Percentiles rank a stretch among this genome's conserved stretches.
Conservation (phyloP, 176 grass and related monocot species). For the Secale cereale region DNA sequence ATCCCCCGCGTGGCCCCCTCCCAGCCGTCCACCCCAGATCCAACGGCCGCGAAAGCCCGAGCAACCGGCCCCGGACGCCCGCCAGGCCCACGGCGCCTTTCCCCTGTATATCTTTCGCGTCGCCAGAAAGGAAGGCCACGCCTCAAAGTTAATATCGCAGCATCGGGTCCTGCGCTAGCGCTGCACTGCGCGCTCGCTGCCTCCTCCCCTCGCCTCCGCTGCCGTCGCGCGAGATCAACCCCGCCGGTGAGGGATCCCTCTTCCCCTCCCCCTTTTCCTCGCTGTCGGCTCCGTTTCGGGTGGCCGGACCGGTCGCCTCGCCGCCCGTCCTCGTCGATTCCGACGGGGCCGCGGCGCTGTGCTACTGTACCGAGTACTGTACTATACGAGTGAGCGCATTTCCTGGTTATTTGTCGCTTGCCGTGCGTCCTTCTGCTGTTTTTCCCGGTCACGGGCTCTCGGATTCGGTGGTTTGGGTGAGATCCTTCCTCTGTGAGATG, state of each 20-base stretch:
- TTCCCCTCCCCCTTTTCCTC: background rate
- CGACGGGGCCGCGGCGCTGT: background rate
- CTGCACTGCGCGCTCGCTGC: background rate
- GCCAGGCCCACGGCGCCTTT: background rate
- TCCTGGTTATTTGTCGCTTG: background rate
- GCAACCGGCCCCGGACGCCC: background rate
- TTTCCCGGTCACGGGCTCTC: background rate
- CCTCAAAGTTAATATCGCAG: conserved; percentile 14
- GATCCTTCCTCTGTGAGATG: background rate
- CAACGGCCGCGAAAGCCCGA: background rate
- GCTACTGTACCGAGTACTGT: background rate
- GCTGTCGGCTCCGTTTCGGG: background rate
- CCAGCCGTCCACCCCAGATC: background rate
- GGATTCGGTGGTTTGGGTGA: background rate
- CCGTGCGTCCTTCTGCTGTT: background rate
- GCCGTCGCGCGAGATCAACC: conserved; percentile 16
- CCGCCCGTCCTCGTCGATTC: background rate
- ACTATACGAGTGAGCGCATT: background rate
- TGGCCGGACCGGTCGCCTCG: background rate
- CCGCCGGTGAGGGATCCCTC: background rate
- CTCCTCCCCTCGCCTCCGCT: conserved; percentile 1
- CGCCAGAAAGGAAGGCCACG: conserved; percentile 25
- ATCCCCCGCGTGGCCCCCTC: conserved; percentile 16
- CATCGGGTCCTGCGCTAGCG: background rate
- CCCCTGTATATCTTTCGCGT: background rate